These are phyloP conservation scores for Herpetomonas samuelpessoai DNA, from an alignment of 208 protist species.

Conservation along the genomic window DNA sequence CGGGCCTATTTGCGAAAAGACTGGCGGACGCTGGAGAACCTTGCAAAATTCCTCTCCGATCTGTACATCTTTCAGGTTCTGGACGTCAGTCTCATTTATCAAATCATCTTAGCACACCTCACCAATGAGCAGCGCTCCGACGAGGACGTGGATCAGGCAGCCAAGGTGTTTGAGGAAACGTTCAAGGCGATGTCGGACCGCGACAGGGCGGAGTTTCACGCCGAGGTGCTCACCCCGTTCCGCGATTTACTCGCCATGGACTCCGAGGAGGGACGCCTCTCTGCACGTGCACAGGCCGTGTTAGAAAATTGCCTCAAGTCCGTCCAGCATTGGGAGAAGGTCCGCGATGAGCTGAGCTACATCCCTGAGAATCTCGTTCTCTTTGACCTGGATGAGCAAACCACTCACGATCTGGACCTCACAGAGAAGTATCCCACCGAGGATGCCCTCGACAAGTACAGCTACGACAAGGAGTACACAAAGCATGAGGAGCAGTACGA, in stretches of 20 bases:
- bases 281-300: constrained; percentile 94
- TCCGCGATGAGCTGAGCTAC: constrained; percentile 68
- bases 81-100: constrained; percentile 68
- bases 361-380: constrained; percentile 87
- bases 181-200: constrained; percentile 70
- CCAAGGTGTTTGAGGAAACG: constrained; percentile 63
- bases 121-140: constrained; percentile 85
- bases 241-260: constrained; percentile 83
- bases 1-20: constrained; percentile 88
- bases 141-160: constrained; percentile 94
- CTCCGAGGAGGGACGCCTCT: constrained; percentile 92
- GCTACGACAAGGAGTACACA: constrained; percentile 92
- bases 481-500: constrained; percentile 94
- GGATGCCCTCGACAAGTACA: constrained; percentile 92
- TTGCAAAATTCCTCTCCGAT: constrained; percentile 60
- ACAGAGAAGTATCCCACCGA: constrained; percentile 89
- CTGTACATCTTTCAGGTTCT: constrained; percentile 84
- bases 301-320: constrained; percentile 95
- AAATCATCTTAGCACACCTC: constrained; percentile 73
- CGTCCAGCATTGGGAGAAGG: constrained; percentile 83
- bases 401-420: constrained; percentile 94
- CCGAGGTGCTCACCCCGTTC: constrained; percentile 71
- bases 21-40: constrained; percentile 80
- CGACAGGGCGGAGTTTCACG: constrained; percentile 56
- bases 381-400: constrained; percentile 94